Percentiles rank a stretch among this genome's conserved stretches.
Conservation (phyloP, 2,329 filamentous ascomycete species). For the Penicillium sp. region DNA sequence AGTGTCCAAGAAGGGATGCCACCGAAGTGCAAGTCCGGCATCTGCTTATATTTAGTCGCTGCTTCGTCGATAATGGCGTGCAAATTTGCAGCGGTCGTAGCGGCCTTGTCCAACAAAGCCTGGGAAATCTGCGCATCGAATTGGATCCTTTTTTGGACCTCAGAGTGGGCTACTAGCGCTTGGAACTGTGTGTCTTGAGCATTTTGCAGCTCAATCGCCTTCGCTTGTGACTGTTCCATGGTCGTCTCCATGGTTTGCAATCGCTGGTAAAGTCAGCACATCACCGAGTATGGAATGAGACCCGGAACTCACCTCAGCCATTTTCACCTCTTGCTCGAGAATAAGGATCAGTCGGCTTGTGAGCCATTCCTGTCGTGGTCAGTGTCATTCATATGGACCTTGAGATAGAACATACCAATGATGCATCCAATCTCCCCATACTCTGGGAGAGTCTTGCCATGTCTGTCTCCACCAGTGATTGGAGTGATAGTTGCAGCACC, state of each 20-base stretch:
- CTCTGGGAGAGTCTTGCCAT: constrained; percentile 27
- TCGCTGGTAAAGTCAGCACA: constrained; percentile 30
- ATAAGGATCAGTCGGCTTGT: constrained; percentile 24
- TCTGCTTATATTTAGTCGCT: constrained; percentile 19
- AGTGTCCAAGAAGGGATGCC: constrained; percentile 24
- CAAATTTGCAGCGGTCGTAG: constrained; percentile 28
- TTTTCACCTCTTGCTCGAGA: constrained; percentile 32
- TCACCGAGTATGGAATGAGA: too few relatives aligned
- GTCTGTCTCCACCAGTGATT: constrained; percentile 30
- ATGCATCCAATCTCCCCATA: constrained; percentile 31
- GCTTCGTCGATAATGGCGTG: constrained; percentile 32
- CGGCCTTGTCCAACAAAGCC: constrained; percentile 30
- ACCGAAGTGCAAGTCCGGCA: constrained; percentile 17
- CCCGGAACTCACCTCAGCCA: constrained; percentile 28
- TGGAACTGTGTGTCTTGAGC: constrained; percentile 36
- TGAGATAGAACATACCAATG: constrained; percentile 29
- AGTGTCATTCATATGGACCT: neutral
- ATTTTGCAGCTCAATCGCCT: constrained; percentile 30
- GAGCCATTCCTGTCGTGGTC: constrained; percentile 30
- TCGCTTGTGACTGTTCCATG: constrained; percentile 33
- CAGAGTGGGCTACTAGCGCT: constrained; percentile 23
- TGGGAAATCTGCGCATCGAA: constrained; percentile 27
- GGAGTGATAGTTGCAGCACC: constrained; percentile 31
- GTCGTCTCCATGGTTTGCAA: constrained; percentile 31
- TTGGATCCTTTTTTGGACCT: constrained; percentile 27